These are phyloP conservation scores for Alternaria burnsii DNA, from an alignment of 2,329 filamentous ascomycete species.

Conservation along the genomic window DNA sequence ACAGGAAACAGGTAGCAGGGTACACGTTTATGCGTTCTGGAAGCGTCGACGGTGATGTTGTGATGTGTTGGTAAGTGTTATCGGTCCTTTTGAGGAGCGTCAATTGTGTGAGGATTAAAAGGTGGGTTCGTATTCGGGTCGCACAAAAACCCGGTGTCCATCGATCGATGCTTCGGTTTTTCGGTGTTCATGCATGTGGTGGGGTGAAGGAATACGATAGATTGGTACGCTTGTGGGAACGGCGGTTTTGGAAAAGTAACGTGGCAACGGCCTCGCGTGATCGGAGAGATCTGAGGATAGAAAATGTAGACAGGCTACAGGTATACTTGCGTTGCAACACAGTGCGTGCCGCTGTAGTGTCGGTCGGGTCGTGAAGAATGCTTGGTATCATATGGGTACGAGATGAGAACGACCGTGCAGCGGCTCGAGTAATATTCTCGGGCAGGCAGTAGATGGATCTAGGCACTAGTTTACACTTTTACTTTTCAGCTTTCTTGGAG, in stretches of 20 bases:
- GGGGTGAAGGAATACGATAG: background rate
- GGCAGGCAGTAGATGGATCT: background rate
- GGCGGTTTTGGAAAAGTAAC: slow-evolving; percentile 2
- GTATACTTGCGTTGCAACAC: background rate
- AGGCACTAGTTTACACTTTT: slow-evolving; percentile 3
- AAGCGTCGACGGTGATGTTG: background rate
- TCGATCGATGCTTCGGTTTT: background rate
- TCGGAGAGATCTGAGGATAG: background rate
- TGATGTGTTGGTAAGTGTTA: background rate
- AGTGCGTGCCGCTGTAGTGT: background rate
- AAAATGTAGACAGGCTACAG: background rate
- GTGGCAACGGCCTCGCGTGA: background rate
- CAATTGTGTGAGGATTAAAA: background rate
- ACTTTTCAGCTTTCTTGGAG: background rate
- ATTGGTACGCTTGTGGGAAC: background rate
- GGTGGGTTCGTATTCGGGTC: background rate
- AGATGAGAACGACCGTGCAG: background rate
- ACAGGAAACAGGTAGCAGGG: slow-evolving; percentile 2
- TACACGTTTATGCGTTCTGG: slow-evolving; percentile 1
- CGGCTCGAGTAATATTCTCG: slow-evolving; percentile 1
- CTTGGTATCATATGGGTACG: background rate
- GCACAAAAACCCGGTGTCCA: background rate
- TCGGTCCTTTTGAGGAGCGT: background rate
- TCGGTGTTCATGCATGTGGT: background rate
- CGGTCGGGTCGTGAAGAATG: background rate